Evolutionary conservation across 2,329 filamentous ascomycete genomes (phyloP).

Genomic region (Catunica adiposa): DNA sequence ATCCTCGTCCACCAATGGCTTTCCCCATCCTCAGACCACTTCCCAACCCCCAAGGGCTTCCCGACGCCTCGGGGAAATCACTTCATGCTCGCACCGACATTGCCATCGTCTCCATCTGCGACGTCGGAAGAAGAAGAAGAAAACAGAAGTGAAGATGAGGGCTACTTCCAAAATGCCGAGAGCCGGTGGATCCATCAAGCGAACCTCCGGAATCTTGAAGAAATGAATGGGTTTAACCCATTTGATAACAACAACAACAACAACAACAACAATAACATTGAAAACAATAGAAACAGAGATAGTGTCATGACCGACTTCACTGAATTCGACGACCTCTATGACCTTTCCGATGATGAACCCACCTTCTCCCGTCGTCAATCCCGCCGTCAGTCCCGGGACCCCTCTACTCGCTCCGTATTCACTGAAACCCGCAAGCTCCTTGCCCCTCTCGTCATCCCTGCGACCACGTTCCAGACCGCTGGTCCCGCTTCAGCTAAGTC

Average conservation of each 20-base stretch:
- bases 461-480: constrained; percentile 15
- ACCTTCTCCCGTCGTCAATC: constrained; percentile 14
- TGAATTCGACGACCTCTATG: constrained; percentile 77
- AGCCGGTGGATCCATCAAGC: neutral
- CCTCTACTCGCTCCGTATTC: neutral
- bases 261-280: no score
- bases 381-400: constrained; percentile 6
- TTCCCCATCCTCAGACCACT: constrained; percentile 44
- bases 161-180: no score
- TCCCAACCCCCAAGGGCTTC: constrained; percentile 36
- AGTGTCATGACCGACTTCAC: constrained; percentile 48
- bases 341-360: constrained; percentile 65
- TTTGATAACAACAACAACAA: constrained; percentile 15
- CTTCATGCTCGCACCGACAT: constrained; percentile 45
- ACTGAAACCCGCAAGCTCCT: constrained; percentile 17
- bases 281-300: constrained; percentile 38
- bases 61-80: constrained; percentile 54
- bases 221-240: neutral
- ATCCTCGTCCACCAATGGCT: constrained; percentile 42
- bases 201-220: neutral
- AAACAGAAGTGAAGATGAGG: neutral
- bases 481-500: constrained; percentile 16
- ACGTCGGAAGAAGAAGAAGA: neutral
- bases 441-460: constrained; percentile 38
- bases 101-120: constrained; percentile 28